Evolutionary conservation across 2,329 filamentous ascomycete genomes (phyloP).

Genomic region (Aspergillus jensenii): DNA sequence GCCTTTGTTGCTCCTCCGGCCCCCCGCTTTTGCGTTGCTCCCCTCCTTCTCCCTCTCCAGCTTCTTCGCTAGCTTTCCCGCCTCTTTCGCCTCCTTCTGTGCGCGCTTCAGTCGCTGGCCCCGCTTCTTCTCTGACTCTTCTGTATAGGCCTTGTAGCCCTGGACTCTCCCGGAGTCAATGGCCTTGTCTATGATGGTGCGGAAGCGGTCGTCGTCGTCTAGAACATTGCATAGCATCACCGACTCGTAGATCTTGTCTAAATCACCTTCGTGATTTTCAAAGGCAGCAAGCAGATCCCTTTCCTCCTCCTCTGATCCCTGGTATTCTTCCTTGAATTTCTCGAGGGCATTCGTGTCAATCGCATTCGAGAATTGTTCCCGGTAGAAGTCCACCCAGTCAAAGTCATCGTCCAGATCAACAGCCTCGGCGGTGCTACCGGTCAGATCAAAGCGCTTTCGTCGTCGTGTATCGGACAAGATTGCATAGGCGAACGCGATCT

Average conservation of each 20-base stretch:
- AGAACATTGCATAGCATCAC: slow-evolving; percentile 86
- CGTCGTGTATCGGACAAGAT: slow-evolving; percentile 81
- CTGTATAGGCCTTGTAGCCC: slow-evolving; percentile 66
- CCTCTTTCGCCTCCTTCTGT: slow-evolving; percentile 67
- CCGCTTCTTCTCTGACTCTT: slow-evolving; percentile 68
- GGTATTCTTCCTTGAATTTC: slow-evolving; percentile 75
- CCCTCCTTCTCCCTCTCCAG: slow-evolving; percentile 65
- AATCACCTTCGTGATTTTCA: slow-evolving; percentile 68
- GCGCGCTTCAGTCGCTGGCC: slow-evolving; percentile 61
- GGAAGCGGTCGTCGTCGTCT: slow-evolving; percentile 83
- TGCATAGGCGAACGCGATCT: slow-evolving; percentile 90
- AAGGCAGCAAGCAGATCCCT: slow-evolving; percentile 76
- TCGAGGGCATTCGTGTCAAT: slow-evolving; percentile 73
- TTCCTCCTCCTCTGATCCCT: slow-evolving; percentile 80
- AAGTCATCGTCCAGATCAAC: slow-evolving; percentile 73
- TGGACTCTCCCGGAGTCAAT: slow-evolving; percentile 69
- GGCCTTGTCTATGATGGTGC: slow-evolving; percentile 75
- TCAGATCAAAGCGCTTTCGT: slow-evolving; percentile 83
- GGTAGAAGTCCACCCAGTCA: slow-evolving; percentile 88
- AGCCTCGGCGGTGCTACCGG: slow-evolving; percentile 83
- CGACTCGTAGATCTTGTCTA: slow-evolving; percentile 73
- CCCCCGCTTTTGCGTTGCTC: slow-evolving; percentile 27
- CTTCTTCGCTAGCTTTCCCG: slow-evolving; percentile 72
- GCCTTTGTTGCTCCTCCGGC: slow-evolving; percentile 13
- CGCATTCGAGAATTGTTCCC: slow-evolving; percentile 75